phyloP scores from a whole-genome alignment of 192 early-diverging fungal genomes.

The Rhizophagus sp. region DNA sequence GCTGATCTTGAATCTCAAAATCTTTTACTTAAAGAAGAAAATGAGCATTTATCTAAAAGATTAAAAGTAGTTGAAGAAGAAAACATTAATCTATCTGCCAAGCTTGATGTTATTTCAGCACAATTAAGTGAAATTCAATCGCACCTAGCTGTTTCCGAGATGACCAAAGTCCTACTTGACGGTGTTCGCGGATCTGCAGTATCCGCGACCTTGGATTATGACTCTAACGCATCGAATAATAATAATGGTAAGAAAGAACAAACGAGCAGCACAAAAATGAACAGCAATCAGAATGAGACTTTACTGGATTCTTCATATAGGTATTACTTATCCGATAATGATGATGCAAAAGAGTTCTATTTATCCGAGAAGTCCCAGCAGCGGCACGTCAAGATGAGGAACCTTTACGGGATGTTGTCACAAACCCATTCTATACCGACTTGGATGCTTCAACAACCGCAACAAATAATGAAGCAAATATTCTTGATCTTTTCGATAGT shows the following conservation, averaged over 20 bases:
- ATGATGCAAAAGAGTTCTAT: not conserved
- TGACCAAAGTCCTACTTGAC: conserved; percentile 41
- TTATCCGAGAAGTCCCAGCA: conserved; percentile 30
- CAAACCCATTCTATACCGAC: conserved; percentile 15
- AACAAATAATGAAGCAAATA: conserved; percentile 40
- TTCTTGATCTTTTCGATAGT: conserved; percentile 52
- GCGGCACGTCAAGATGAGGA: conserved; percentile 30
- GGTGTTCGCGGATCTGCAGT: conserved; percentile 57
- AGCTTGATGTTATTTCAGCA: conserved; percentile 33
- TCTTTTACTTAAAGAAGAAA: conserved; percentile 50
- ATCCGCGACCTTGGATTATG: conserved; percentile 39
- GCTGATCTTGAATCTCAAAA: conserved; percentile 55
- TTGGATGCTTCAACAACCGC: conserved; percentile 30
- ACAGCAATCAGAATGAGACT: not conserved
- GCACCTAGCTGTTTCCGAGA: conserved; percentile 36
- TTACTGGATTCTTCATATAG: not conserved
- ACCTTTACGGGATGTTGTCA: conserved; percentile 25
- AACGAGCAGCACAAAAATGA: not conserved
- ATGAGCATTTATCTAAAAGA: conserved; percentile 47
- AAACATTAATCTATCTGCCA: conserved; percentile 39
- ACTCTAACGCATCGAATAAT: conserved; percentile 1
- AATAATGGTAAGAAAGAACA: conserved; percentile 10
- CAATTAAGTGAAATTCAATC: conserved; percentile 42
- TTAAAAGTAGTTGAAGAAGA: conserved; percentile 55
- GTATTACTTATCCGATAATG: not conserved